Evolutionary conservation across 257 asterid genomes (phyloP), one percentile per base, ranked within the genome.

Genomic region (Penstemon newberryi): DNA sequence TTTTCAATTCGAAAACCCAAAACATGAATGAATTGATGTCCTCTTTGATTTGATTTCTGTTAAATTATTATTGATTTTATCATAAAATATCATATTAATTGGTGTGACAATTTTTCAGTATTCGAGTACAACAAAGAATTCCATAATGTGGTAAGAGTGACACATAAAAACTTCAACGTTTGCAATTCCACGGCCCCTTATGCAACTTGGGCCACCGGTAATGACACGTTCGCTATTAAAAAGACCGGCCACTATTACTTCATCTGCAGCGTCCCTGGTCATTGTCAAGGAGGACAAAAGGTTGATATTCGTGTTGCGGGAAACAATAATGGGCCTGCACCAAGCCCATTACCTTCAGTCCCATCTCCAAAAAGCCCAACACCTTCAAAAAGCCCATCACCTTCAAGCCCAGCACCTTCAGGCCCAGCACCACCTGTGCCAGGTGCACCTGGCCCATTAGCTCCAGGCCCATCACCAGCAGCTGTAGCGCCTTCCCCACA

Each of bases 181-280:
- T 89, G 96, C 75, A 85, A 85, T 50, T 44, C 81, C 3, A 79
- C 78, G 5, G 45, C 71, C 7, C 79, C 86, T 0, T 68, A 63
- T 10, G 67, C 63, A 1, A 54, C 74, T 39, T 80, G 69, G 74
- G 36, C 73, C 65, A 66, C 78, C 13, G 95, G 92, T 59, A 75
- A 79, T 18, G 89, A 89, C 39, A 63, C 86, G 0, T 85, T 89
- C 77, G 63, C 67, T 2, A 60, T 87, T 0, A 65, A 6, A 2
- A 60, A 40, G 4, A 46, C 78, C 10, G 90, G 89, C 39, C 96
- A 89, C 70, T 85, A 54, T 60, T 87, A 75, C 67, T 89, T 87
- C 86, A 77, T 87, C 5, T 80, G 92, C 62, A 8, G 83, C 49
- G 0, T 74, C 0, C 79, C 80, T 4, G 79, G 72, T 68, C 95